Conservation (phyloP, 345 rosid species). For the Anacardium occidentale region DNA sequence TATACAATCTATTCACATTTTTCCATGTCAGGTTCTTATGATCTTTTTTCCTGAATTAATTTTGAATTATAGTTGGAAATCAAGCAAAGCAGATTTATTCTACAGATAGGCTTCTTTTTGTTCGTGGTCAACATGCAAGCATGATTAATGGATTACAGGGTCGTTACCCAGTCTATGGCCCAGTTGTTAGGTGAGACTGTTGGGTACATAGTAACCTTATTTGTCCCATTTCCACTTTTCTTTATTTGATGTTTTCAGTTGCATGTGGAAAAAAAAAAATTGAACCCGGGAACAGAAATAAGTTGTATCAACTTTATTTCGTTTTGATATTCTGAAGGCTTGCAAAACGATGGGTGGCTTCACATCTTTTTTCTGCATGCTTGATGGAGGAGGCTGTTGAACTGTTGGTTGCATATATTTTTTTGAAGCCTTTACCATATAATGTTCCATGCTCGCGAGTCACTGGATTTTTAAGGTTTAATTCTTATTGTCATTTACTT, state of each 20-base stretch:
- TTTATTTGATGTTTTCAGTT: not conserved
- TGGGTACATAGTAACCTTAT: constrained; percentile 18
- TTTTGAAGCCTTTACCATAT: constrained; percentile 80
- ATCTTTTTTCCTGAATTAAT: constrained; percentile 19
- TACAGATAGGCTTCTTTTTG: constrained; percentile 64
- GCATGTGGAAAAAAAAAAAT: not conserved
- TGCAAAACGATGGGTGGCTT: constrained; percentile 91
- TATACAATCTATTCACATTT: constrained; percentile 14
- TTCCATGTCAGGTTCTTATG: constrained; percentile 6
- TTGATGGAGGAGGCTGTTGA: constrained; percentile 85
- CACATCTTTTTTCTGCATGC: constrained; percentile 91
- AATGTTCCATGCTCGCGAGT: constrained; percentile 74
- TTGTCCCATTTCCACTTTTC: not conserved
- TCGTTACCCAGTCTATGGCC: constrained; percentile 57
- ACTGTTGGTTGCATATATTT: constrained; percentile 74
- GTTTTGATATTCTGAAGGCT: constrained; percentile 45
- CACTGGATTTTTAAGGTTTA: constrained; percentile 82
- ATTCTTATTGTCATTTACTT: constrained; percentile 14
- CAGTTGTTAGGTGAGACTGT: constrained; percentile 64
- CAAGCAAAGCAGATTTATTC: constrained; percentile 55
- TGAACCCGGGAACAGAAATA: not conserved
- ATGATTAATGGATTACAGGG: constrained; percentile 87
- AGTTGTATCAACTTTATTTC: constrained; percentile 8
- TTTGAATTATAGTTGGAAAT: constrained; percentile 50
- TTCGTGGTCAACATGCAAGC: constrained; percentile 85